A percentile compares a stretch with the other conserved stretches of the same genome.
Evolutionary conservation across 176 grass and related monocot species (phyloP).

Genomic region (Raddia guianensis): DNA sequence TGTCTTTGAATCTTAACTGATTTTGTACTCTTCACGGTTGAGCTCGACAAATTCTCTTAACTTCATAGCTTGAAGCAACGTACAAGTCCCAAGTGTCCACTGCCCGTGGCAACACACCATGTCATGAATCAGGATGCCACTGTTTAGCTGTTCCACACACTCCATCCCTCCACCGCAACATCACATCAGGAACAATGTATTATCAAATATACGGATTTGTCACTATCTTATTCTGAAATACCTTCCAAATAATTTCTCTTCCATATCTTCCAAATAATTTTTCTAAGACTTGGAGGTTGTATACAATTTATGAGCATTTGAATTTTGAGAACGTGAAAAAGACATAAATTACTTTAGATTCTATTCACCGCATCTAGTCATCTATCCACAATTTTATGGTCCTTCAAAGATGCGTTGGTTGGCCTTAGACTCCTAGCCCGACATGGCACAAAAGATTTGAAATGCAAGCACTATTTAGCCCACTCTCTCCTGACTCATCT

Average conservation of each 20-base stretch:
- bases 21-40: neutral
- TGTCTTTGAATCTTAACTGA: neutral
- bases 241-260: neutral
- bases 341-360: no score
- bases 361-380: no score
- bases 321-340: no score
- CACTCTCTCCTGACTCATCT: no score
- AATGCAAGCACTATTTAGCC: no score
- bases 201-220: slow-evolving; percentile 2
- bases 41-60: neutral
- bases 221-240: neutral
- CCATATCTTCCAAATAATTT: neutral
- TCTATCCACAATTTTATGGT: no score
- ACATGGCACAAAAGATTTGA: no score
- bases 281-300: no score
- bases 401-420: no score
- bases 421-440: no score
- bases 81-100: neutral
- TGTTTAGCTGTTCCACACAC: neutral
- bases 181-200: neutral
- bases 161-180: neutral
- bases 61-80: neutral
- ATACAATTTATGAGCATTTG: no score
- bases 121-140: neutral
- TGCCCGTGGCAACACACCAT: neutral